A percentile compares a stretch with the other conserved stretches of the same genome.
Conservation (phyloP, 306 rosid genomes). For the Lathyrus aphaca region DNA sequence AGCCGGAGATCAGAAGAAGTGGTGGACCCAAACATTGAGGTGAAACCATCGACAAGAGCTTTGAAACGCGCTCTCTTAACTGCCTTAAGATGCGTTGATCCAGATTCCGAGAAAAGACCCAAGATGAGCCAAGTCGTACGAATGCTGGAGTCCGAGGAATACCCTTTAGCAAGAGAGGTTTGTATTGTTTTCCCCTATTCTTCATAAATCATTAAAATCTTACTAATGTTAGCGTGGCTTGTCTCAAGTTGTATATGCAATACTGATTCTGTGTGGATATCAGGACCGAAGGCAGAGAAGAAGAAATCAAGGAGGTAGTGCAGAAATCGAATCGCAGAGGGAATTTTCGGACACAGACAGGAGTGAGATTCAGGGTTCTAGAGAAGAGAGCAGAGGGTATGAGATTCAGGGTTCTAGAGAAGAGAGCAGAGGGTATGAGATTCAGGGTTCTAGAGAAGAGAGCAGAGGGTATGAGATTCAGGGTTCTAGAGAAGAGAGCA, state of each 20-base stretch:
- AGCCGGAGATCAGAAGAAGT: constrained; percentile 89
- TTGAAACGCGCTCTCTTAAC: constrained; percentile 83
- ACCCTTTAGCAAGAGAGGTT: constrained; percentile 90
- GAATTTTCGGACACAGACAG: constrained; percentile 76
- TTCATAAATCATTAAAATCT: not conserved
- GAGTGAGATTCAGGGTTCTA: constrained; percentile 68
- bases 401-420: constrained; percentile 67
- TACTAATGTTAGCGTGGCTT: not conserved
- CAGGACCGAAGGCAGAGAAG: constrained; percentile 90
- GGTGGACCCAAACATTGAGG: constrained; percentile 83
- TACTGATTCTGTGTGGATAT: constrained; percentile 1
- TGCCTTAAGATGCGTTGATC: constrained; percentile 90
- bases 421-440: constrained; percentile 64
- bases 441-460: constrained; percentile 61
- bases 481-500: constrained; percentile 61
- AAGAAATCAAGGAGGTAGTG: constrained; percentile 67
- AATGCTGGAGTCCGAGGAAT: constrained; percentile 93
- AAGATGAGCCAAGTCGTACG: constrained; percentile 92
- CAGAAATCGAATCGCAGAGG: constrained; percentile 75
- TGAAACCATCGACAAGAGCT: constrained; percentile 82
- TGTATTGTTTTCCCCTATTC: not conserved
- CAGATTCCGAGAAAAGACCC: constrained; percentile 92
- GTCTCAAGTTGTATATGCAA: not conserved
- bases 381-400: constrained; percentile 61
- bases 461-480: constrained; percentile 70